These are phyloP conservation scores for Clonostachys sp. DNA, from an alignment of 2,329 filamentous ascomycete genomes.

Conservation along the genomic window DNA sequence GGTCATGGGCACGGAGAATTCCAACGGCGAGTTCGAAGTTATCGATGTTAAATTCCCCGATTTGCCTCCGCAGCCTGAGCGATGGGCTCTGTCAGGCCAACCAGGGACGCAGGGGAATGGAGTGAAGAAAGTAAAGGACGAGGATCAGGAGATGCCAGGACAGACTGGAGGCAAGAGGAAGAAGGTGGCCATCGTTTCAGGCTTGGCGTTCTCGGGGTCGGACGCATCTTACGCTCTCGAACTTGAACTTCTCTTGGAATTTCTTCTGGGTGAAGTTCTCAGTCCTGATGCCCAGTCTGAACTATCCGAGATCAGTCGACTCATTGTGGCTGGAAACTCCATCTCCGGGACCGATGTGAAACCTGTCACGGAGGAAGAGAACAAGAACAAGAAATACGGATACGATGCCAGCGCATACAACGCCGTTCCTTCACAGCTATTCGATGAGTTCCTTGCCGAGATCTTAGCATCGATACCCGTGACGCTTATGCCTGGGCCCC, in stretches of 20 bases:
- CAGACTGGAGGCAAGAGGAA: conserved; percentile 26
- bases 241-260: conserved; percentile 78
- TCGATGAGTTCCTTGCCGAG: conserved; percentile 78
- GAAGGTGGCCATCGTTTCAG: conserved; percentile 82
- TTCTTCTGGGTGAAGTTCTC: conserved; percentile 76
- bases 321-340: conserved; percentile 91
- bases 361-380: conserved; percentile 27
- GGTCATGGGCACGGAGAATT: conserved; percentile 92
- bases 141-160: conserved; percentile 55
- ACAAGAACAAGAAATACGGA: conserved; percentile 74
- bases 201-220: conserved; percentile 75
- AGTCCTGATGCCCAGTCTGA: conserved; percentile 54
- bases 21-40: conserved; percentile 87
- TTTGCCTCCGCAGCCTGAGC: conserved; percentile 72
- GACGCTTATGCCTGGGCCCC: conserved; percentile 78
- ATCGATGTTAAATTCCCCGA: conserved; percentile 88
- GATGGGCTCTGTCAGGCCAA: conserved; percentile 55
- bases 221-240: conserved; percentile 68
- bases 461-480: conserved; percentile 83
- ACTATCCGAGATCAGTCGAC: conserved; percentile 67
- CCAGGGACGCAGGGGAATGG: conserved; percentile 18
- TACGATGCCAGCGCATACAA: conserved; percentile 92
- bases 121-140: conserved; percentile 40
- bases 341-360: conserved; percentile 60
- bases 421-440: conserved; percentile 72